Conservation (phyloP, 495 filamentous ascomycete genomes). For the Aspergillus affinis region DNA sequence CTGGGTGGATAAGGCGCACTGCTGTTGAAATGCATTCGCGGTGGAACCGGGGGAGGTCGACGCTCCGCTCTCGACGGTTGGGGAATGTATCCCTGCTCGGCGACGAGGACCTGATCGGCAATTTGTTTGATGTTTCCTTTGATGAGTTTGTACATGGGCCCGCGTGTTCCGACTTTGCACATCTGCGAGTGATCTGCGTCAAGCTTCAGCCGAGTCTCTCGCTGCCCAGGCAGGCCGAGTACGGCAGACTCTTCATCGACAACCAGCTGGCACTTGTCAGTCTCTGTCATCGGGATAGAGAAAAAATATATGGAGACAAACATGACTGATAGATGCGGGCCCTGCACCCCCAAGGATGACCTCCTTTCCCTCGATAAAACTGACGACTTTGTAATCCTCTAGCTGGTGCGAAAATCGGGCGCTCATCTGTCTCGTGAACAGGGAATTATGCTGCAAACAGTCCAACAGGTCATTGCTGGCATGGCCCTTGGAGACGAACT, state of each 20-base stretch:
- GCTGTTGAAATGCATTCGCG: slow-evolving; percentile 33
- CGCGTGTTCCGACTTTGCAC: slow-evolving; percentile 36
- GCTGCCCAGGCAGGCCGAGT: slow-evolving; percentile 36
- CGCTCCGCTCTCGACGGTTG: slow-evolving; percentile 19
- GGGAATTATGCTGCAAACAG: slow-evolving; percentile 39
- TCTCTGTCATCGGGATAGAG: neutral
- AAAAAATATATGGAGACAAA: slow-evolving; percentile 13
- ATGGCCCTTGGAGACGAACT: slow-evolving; percentile 35
- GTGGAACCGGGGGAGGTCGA: slow-evolving; percentile 30
- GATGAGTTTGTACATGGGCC: slow-evolving; percentile 40
- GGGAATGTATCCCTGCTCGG: slow-evolving; percentile 38
- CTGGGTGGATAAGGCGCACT: slow-evolving; percentile 29
- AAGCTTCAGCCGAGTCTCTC: slow-evolving; percentile 41
- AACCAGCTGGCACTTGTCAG: slow-evolving; percentile 32
- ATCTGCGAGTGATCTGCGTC: slow-evolving; percentile 43
- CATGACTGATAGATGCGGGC: slow-evolving; percentile 35
- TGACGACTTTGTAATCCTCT: slow-evolving; percentile 40
- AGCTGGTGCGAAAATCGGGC: slow-evolving; percentile 38
- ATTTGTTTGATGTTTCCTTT: slow-evolving; percentile 42
- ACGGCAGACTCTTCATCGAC: slow-evolving; percentile 42
- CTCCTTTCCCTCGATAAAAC: slow-evolving; percentile 45
- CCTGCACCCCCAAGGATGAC: slow-evolving; percentile 34
- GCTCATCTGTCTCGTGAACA: slow-evolving; percentile 42
- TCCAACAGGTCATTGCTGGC: slow-evolving; percentile 38
- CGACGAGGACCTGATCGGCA: slow-evolving; percentile 33